Percentiles rank a stretch among this genome's conserved stretches.
phyloP scores from a whole-genome alignment of 169 alveolate genomes.

The Eimeria maxima region DNA sequence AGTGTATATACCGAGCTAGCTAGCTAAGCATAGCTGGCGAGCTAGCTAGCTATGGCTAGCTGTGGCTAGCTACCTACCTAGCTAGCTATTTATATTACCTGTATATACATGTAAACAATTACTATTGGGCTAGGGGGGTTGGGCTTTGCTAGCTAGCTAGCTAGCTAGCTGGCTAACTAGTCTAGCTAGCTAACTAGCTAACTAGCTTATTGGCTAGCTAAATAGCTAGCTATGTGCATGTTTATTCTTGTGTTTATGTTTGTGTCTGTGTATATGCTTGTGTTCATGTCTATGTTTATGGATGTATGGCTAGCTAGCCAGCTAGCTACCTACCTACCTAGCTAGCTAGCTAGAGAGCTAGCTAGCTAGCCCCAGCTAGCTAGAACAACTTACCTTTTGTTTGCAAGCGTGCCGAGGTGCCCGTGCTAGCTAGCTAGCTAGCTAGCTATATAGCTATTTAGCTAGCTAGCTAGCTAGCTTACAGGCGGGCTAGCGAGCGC shows the following conservation, averaged over 20 bases:
- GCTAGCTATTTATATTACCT: not conserved
- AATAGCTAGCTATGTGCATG: not conserved
- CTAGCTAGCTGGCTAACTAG: not conserved
- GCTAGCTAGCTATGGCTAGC: not conserved
- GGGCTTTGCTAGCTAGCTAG: not conserved
- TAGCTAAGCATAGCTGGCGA: not conserved
- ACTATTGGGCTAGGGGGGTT: too few relatives aligned
- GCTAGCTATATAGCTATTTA: too few relatives aligned
- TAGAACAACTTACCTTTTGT: too few relatives aligned
- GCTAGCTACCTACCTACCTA: too few relatives aligned
- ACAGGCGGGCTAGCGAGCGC: not conserved
- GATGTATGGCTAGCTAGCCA: too few relatives aligned
- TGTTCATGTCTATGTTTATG: too few relatives aligned
- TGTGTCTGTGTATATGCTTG: too few relatives aligned
- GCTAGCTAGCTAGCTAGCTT: conserved; percentile 9
- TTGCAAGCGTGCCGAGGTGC: not conserved
- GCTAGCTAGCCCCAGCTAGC: too few relatives aligned
- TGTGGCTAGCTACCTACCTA: too few relatives aligned
- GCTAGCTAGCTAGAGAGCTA: too few relatives aligned
- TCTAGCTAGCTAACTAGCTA: not conserved
- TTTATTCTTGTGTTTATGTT: not conserved
- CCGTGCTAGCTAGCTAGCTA: not conserved
- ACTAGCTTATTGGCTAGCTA: too few relatives aligned
- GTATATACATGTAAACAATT: too few relatives aligned
- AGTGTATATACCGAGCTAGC: not conserved